These are phyloP conservation scores for Phalaenopsis hybrid DNA, from an alignment of 116 monocot species.

Conservation along the genomic window DNA sequence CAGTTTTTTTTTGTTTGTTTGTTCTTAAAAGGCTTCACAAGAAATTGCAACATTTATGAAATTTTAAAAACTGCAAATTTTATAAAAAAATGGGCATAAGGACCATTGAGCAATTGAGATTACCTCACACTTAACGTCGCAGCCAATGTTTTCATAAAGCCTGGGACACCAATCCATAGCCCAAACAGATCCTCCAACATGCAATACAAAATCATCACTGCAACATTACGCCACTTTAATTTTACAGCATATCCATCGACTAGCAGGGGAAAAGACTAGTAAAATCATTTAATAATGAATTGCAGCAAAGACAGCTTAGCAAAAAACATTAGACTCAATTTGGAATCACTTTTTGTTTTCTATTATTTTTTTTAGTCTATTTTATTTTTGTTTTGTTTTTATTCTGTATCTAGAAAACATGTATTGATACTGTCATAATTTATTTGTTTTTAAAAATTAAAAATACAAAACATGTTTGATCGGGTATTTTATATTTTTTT, in stretches of 20 bases:
- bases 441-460: no score
- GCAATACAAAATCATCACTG: conserved; percentile 75
- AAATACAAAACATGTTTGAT: no score
- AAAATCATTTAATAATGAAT: conserved; percentile 5
- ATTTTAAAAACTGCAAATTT: neutral
- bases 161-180: conserved; percentile 89
- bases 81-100: neutral
- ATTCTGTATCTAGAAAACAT: no score
- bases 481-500: no score
- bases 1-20: neutral
- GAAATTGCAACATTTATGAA: no score
- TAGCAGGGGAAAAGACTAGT: neutral
- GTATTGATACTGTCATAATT: no score
- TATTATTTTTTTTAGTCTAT: no score
- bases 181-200: conserved; percentile 84
- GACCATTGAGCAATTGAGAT: neutral
- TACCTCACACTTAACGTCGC: conserved; percentile 59
- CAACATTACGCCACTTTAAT: conserved; percentile 4
- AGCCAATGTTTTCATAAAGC: conserved; percentile 22
- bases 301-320: neutral
- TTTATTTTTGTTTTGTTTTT: no score
- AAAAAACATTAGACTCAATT: neutral
- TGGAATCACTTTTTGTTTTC: no score
- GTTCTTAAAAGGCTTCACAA: neutral
- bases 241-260: neutral